Evolutionary conservation across 2,329 filamentous ascomycete genomes (phyloP).

Genomic region (Trichoderma sp.): DNA sequence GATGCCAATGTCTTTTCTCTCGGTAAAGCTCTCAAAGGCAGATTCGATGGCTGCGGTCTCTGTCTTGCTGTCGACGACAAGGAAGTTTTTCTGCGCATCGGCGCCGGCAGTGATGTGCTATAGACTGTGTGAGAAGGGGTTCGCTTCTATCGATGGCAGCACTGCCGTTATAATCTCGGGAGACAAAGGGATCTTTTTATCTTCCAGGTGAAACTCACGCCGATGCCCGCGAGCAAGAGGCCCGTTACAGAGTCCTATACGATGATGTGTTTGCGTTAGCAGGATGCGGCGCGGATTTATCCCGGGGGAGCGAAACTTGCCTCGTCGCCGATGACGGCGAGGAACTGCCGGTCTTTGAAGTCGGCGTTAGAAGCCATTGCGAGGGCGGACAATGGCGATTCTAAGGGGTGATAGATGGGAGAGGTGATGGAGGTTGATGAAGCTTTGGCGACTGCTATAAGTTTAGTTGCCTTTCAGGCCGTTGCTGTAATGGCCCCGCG

Average conservation of each 20-base stretch:
- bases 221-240: conserved; percentile 89
- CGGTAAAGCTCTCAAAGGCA: conserved; percentile 85
- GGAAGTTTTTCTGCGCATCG: conserved; percentile 93
- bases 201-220: conserved; percentile 53
- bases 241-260: conserved; percentile 90
- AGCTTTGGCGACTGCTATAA: conserved; percentile 18
- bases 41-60: conserved; percentile 84
- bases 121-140: neutral
- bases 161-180: neutral
- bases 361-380: conserved; percentile 54
- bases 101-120: conserved; percentile 89
- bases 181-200: neutral
- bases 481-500: conserved; percentile 1
- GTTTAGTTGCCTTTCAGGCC: conserved; percentile 1
- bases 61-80: conserved; percentile 93
- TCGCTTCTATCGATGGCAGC: neutral
- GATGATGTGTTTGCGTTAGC: conserved; percentile 28
- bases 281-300: neutral
- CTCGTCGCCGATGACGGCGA: conserved; percentile 98
- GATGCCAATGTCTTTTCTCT: conserved; percentile 93
- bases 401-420: neutral
- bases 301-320: conserved; percentile 44
- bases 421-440: neutral
- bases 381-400: conserved; percentile 16
- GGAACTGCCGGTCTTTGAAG: conserved; percentile 86